Conservation (phyloP, 2,329 filamentous ascomycete species). For the Aureobasidium sp. region DNA sequence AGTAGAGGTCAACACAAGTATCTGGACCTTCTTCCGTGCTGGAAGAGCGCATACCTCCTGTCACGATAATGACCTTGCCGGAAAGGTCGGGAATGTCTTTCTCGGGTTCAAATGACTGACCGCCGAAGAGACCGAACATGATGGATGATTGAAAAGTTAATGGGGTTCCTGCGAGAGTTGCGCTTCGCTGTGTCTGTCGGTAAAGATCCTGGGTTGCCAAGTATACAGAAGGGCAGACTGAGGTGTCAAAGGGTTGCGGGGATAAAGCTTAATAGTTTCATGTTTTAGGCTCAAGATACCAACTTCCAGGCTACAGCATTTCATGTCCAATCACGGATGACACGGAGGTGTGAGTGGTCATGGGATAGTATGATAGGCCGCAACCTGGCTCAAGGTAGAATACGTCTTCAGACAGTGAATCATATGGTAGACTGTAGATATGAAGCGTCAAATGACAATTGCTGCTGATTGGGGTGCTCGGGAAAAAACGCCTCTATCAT, state of each 20-base stretch:
- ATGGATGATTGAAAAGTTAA: background rate
- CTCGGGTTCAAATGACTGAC: constrained; percentile 25
- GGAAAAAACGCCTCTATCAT: constrained; percentile 5
- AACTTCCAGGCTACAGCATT: background rate
- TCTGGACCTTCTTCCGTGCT: background rate
- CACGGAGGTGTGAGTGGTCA: background rate
- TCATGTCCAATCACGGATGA: background rate
- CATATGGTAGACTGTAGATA: background rate
- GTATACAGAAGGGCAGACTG: background rate
- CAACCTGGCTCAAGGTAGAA: background rate
- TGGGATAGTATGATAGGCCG: background rate
- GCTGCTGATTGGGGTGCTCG: background rate
- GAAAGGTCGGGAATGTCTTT: constrained; percentile 34
- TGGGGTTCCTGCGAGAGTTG: background rate
- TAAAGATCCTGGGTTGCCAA: background rate
- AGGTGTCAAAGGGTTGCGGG: background rate
- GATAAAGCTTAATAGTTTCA: constrained; percentile 1
- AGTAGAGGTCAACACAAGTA: background rate
- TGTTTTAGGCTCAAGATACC: background rate
- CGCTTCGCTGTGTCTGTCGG: background rate
- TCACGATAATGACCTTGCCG: constrained; percentile 37
- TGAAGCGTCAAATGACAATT: background rate
- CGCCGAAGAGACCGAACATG: constrained; percentile 13
- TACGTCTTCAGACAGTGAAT: too few relatives aligned
- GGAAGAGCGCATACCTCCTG: constrained; percentile 26